Conservation (phyloP, 164 flowering plant genomes). For the Dillenia turbinata region DNA sequence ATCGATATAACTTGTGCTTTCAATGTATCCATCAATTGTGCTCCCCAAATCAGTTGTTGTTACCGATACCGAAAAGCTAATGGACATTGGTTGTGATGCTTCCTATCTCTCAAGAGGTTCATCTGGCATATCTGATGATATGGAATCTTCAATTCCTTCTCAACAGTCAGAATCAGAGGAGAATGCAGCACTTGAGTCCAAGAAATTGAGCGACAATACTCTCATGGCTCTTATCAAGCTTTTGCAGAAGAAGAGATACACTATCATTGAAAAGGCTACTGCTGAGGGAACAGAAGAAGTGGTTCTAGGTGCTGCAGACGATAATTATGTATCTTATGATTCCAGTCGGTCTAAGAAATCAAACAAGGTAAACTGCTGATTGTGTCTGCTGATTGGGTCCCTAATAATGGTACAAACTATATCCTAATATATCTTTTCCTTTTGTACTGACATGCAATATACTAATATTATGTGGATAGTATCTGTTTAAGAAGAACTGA, state of each 20-base stretch:
- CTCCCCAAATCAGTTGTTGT: slow-evolving; percentile 62
- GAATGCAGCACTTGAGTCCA: slow-evolving; percentile 55
- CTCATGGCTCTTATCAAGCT: slow-evolving; percentile 92
- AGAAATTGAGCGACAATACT: slow-evolving; percentile 86
- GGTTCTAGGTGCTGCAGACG: slow-evolving; percentile 78
- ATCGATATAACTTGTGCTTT: slow-evolving; percentile 88
- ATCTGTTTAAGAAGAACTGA: no score
- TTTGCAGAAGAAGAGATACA: slow-evolving; percentile 77
- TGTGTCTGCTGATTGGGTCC: background rate
- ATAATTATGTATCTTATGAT: slow-evolving; percentile 44
- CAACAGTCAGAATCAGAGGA: slow-evolving; percentile 56
- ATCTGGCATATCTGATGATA: slow-evolving; percentile 86
- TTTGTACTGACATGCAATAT: slow-evolving; percentile 2
- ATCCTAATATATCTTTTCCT: background rate
- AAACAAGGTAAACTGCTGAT: slow-evolving; percentile 49
- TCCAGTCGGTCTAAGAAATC: slow-evolving; percentile 46
- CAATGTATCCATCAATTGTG: slow-evolving; percentile 74
- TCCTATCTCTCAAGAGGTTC: slow-evolving; percentile 75
- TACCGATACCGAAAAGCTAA: slow-evolving; percentile 60
- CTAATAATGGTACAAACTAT: no score
- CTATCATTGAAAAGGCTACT: slow-evolving; percentile 79
- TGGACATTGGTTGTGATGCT: slow-evolving; percentile 54
- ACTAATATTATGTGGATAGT: background rate
- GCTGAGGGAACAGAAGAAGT: slow-evolving; percentile 95
- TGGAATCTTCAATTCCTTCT: slow-evolving; percentile 53